Percentiles rank a stretch among this genome's conserved stretches.
These are phyloP conservation scores for Fusarium tricinctum DNA, from an alignment of 2,329 filamentous ascomycete genomes.

Conservation along the genomic window DNA sequence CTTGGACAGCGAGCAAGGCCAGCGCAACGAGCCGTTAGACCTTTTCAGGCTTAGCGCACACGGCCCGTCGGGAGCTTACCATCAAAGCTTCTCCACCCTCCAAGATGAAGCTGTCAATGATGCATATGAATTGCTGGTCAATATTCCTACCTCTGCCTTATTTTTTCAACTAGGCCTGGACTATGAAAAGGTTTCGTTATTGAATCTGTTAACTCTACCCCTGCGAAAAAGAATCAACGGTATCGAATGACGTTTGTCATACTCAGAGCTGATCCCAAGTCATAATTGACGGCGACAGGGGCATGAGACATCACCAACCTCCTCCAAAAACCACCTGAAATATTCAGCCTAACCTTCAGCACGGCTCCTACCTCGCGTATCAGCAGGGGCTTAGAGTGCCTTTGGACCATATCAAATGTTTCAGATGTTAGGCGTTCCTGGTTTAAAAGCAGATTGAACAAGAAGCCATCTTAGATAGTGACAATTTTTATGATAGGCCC, in stretches of 20 bases:
- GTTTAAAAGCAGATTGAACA: not conserved
- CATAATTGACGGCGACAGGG: slow-evolving; percentile 17
- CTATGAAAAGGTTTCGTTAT: not conserved
- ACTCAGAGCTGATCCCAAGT: not conserved
- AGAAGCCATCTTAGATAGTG: not conserved
- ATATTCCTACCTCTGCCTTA: not conserved
- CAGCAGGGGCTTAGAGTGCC: not conserved
- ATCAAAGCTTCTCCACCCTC: slow-evolving; percentile 5
- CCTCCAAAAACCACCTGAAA: slow-evolving; percentile 15
- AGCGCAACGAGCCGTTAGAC: slow-evolving; percentile 22
- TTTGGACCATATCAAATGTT: slow-evolving; percentile 3
- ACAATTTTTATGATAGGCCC: too few relatives aligned
- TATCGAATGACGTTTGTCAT: slow-evolving; percentile 7
- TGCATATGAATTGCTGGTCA: not conserved
- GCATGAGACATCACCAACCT: slow-evolving; percentile 31
- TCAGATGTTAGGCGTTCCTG: slow-evolving; percentile 6
- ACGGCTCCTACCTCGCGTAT: not conserved
- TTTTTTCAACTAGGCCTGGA: not conserved
- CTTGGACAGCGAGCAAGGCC: slow-evolving; percentile 24
- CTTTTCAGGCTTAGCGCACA: slow-evolving; percentile 9
- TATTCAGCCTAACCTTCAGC: slow-evolving; percentile 4
- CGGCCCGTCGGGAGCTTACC: slow-evolving; percentile 42
- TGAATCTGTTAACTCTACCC: not conserved
- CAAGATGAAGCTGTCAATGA: slow-evolving; percentile 6
- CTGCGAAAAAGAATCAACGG: not conserved